phyloP scores from a whole-genome alignment of 768 basidiomycete species.

The Podaxis sp. region DNA sequence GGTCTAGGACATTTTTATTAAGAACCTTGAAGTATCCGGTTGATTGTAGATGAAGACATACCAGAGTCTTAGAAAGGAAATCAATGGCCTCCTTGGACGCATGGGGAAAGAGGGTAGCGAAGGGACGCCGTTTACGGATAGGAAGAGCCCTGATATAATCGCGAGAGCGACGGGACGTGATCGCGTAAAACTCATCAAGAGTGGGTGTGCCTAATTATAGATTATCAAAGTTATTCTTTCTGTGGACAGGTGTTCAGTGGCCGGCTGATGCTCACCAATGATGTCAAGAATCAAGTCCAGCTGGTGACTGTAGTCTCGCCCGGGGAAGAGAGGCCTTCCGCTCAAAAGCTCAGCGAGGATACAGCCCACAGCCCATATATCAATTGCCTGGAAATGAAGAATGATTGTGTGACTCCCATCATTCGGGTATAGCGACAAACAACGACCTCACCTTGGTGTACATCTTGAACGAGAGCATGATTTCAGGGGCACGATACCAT shows the following conservation, averaged over 20 bases:
- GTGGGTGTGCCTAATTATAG: constrained; percentile 65
- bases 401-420: constrained; percentile 9
- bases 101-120: constrained; percentile 73
- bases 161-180: constrained; percentile 79
- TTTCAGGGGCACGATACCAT: constrained; percentile 93
- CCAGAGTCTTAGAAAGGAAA: constrained; percentile 71
- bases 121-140: constrained; percentile 73
- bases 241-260: background rate
- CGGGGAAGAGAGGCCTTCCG: constrained; percentile 84
- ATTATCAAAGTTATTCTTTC: constrained; percentile 18
- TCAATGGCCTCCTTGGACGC: constrained; percentile 74
- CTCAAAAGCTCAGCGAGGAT: constrained; percentile 81
- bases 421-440: constrained; percentile 2
- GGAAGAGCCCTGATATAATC: constrained; percentile 88
- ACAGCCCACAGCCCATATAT: constrained; percentile 75
- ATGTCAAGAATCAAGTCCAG: constrained; percentile 87
- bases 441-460: constrained; percentile 59
- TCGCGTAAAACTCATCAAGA: constrained; percentile 88
- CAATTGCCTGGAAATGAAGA: constrained; percentile 44
- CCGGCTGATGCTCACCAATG: constrained; percentile 48
- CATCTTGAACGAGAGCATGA: constrained; percentile 94
- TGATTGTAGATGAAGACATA: constrained; percentile 30
- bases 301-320: constrained; percentile 85
- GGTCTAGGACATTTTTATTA: constrained; percentile 41
- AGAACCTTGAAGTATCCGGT: background rate